These are phyloP conservation scores for Gnomoniopsis sp. DNA, from an alignment of 2,329 filamentous ascomycete species.

Conservation along the genomic window DNA sequence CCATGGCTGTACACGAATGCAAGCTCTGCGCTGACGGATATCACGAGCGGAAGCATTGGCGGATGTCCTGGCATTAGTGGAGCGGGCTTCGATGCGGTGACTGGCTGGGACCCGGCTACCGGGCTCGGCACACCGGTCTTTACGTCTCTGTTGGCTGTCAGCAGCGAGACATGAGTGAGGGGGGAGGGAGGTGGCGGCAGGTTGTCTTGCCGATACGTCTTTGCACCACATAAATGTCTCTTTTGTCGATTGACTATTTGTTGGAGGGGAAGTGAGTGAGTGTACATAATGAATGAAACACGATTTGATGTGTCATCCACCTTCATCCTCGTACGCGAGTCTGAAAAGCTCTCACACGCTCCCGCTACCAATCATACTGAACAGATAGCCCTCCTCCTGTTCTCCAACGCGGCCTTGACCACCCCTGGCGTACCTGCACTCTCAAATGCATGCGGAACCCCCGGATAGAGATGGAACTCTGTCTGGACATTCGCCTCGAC, in stretches of 20 bases:
- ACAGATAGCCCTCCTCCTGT: slow-evolving; percentile 18
- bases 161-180: not conserved
- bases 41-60: slow-evolving; percentile 10
- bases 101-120: slow-evolving; percentile 15
- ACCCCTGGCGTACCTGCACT: slow-evolving; percentile 10
- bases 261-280: too few species aligned
- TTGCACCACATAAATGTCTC: too few species aligned
- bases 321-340: too few species aligned
- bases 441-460: slow-evolving; percentile 37
- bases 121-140: slow-evolving; percentile 17
- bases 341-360: too few species aligned
- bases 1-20: slow-evolving; percentile 21
- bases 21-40: slow-evolving; percentile 21
- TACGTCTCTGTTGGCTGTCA: slow-evolving; percentile 13
- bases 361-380: slow-evolving; percentile 7
- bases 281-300: too few species aligned
- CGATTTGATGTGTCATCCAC: too few species aligned
- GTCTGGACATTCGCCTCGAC: slow-evolving; percentile 30
- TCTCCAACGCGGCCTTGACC: slow-evolving; percentile 24
- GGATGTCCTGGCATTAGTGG: slow-evolving; percentile 9
- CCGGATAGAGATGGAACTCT: slow-evolving; percentile 39
- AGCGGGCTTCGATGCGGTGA: slow-evolving; percentile 14
- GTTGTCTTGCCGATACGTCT: too few species aligned
- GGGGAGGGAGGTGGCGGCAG: too few species aligned
- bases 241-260: too few species aligned